Evolutionary conservation across 1,139 yeast genomes (phyloP), one percentile per base, ranked within the genome.

Genomic region (Candida buenavistaensis): DNA sequence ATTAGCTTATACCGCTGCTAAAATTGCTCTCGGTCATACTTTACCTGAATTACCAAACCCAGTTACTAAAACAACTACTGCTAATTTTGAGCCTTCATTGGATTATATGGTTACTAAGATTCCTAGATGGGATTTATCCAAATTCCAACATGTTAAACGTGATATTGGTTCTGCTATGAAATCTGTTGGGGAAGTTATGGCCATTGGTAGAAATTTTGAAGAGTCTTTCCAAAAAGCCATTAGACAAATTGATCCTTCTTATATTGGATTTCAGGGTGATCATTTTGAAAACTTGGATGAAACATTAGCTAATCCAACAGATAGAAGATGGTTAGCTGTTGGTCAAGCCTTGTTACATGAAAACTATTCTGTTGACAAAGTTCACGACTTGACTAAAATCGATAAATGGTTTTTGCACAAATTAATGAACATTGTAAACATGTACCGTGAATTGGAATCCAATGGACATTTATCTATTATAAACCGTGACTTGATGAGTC

Each of bases 181-280:
- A 67, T 90, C 97, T 31, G 98, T 92, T 40, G 98, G 98, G 63
- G 98, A 92, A 67, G 98, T 92, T 42, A 92, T 92, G 98, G 95
- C 97, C 37, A 92, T 92, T 57, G 98, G 98, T 55, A 83, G 98
- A 68, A 92, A 81, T 51, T 92, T 90, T 58, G 98, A 92, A 68
- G 98, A 92, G 66, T 86, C 97, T 12, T 83, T 92, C 75, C 98
- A 92, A 68, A 92, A 92, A 73, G 98, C 98, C 37, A 83, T 92
- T 51, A 82, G 98, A 69, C 96, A 90, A 68, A 89, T 90, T 45
- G 98, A 92, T 96, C 24, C 97, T 35, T 80, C 94, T 16, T 77
- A 78, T 50, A 60, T 87, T 54, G 97, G 98, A 37, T 85, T 92
- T 80, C 96, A 96, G 50, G 25, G 36, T 38, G 85, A 78, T 52